Base-by-base conservation (phyloP, 2,329 filamentous ascomycete genomes). In the Ceratocystis cubensis region DNA sequence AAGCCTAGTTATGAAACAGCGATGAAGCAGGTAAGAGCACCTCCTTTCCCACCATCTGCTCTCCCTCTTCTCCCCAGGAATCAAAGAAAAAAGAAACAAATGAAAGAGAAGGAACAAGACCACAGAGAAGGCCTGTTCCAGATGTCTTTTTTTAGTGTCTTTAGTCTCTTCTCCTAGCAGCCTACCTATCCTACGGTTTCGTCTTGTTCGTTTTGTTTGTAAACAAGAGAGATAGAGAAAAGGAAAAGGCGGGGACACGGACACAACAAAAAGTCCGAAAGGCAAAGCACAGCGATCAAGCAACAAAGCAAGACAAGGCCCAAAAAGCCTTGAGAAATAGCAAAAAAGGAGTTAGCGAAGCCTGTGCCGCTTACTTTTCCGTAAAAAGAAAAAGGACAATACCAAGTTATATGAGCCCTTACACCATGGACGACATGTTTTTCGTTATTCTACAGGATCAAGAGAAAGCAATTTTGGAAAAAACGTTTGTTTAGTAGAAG, bases 401-500 rank as follows among this genome's bases (percentile, higher is more conserved):
- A 3, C 8, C 37, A 3, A 37, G 10, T 37, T 13, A 37, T 1
- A 37, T 37, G 2, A 37, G 37, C 37, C 8, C 10, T 13, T 3
- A 13, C 37, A 13, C 10, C 37, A 13, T 10, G 1, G 37, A 37
- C 33, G 33, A 20, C n/a, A 20, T 48, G 45, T 20, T 48, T n/a
- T 46, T 48, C 7, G 17, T 48, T 48, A 17, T n/a, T 20, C n/a
- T 48, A 20, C n/a, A 37, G 8, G 8, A 37, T 8, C 8, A 37
- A 4, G 30, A 33, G 8, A 37, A 13, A 48, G 45, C 6, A 3
- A 48, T 50, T 20, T 50, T 50, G n/a, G 17, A 48, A 48, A n/a
- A 48, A 48, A 48, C 17, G 50, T 57, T 57, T 59, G 25, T 59
- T 63, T 46, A 46, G 48, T 44, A 22, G 41, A 62, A 50, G 25